These are phyloP conservation scores for Calocera cornea DNA, from an alignment of 768 basidiomycete genomes.

Conservation along the genomic window DNA sequence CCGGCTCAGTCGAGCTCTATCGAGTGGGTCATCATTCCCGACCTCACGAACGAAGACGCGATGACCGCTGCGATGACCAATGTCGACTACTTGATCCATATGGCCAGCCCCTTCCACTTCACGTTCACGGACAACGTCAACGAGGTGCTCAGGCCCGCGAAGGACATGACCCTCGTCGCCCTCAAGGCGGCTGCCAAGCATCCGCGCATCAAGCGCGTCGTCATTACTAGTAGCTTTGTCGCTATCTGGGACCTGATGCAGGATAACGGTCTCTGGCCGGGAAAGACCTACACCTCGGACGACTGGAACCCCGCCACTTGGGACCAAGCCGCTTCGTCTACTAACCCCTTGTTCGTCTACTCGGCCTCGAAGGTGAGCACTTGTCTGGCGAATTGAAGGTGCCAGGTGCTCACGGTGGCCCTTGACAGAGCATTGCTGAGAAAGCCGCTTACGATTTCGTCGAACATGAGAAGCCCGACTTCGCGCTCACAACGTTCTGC, in stretches of 20 bases:
- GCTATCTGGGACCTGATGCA: constrained; percentile 12
- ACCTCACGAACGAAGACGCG: constrained; percentile 5
- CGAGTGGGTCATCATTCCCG: constrained; percentile 7
- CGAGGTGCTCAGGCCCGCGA: constrained; percentile 17
- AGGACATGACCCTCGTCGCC: constrained; percentile 13
- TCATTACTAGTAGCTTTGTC: constrained; percentile 19
- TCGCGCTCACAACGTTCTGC: neutral
- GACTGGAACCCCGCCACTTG: constrained; percentile 16
- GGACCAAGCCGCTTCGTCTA: constrained; percentile 7
- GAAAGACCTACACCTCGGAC: constrained; percentile 13
- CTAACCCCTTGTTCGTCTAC: neutral
- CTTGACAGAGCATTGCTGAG: constrained; percentile 10
- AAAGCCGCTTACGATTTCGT: constrained; percentile 15
- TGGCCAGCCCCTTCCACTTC: neutral
- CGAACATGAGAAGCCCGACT: constrained; percentile 11
- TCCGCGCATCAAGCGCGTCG: constrained; percentile 18
- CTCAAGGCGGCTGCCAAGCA: constrained; percentile 10
- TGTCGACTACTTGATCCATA: constrained; percentile 6
- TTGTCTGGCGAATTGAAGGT: neutral
- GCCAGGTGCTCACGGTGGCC: neutral
- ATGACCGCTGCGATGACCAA: constrained; percentile 6
- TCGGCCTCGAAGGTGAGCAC: neutral
- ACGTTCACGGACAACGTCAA: neutral
- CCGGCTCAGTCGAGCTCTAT: neutral
- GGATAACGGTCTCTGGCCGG: constrained; percentile 5